phyloP scores from a whole-genome alignment of 2,329 filamentous ascomycete genomes.

The Albophoma yamanashiensis region DNA sequence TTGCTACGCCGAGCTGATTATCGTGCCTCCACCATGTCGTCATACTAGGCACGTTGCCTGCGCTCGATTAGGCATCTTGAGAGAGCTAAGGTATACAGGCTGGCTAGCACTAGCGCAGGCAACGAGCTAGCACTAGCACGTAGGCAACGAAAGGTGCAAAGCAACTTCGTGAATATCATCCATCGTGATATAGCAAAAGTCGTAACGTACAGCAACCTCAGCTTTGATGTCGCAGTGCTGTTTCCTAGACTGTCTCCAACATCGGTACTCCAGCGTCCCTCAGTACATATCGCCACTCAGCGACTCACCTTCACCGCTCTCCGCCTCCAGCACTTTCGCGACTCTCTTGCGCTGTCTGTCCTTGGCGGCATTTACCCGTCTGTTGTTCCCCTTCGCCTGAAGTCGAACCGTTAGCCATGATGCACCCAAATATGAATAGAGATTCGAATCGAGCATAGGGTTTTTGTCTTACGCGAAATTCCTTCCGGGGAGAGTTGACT shows the following conservation, averaged over 20 bases:
- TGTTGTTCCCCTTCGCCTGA: constrained; percentile 3
- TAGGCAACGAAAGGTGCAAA: too few relatives aligned
- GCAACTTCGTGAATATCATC: too few relatives aligned
- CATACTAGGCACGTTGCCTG: too few relatives aligned
- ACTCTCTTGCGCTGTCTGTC: background rate
- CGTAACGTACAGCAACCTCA: too few relatives aligned
- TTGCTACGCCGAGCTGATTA: too few relatives aligned
- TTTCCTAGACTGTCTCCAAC: too few relatives aligned
- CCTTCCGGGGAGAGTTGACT: constrained; percentile 14
- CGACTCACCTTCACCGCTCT: background rate
- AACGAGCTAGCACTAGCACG: too few relatives aligned
- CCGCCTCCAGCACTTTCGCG: background rate
- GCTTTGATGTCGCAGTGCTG: too few relatives aligned
- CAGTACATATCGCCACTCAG: background rate
- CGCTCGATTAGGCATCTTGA: too few relatives aligned
- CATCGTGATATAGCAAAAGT: background rate
- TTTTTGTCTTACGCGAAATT: constrained; percentile 8
- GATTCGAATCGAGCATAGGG: background rate
- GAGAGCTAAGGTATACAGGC: too few relatives aligned
- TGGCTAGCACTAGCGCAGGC: too few relatives aligned
- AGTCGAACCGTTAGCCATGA: background rate
- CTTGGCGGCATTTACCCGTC: constrained; percentile 1
- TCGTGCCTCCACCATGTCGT: too few relatives aligned
- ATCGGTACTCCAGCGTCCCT: background rate
- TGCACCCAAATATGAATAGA: background rate